Conservation (phyloP, 805 yeast species). For the Kazachstania psychrophila region DNA sequence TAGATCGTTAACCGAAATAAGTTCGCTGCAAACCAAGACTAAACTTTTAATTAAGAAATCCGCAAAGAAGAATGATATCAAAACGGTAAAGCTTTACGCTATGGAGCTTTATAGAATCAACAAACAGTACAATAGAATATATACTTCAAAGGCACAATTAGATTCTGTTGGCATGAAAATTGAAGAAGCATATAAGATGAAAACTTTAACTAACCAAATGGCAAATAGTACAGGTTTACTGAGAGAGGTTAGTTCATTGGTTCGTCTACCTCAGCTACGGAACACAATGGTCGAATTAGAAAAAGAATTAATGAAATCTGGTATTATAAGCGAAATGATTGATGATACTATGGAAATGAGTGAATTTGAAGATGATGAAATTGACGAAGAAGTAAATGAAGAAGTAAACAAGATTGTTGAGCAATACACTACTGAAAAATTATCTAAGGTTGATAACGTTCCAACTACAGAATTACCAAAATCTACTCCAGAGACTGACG, state of each 20-base stretch:
- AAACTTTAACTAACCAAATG: constrained; percentile 74
- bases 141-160: constrained; percentile 74
- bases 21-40: constrained; percentile 65
- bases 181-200: constrained; percentile 83
- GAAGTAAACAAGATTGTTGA: constrained; percentile 55
- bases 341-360: constrained; percentile 76
- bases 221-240: constrained; percentile 68
- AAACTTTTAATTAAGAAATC: constrained; percentile 64
- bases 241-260: constrained; percentile 78
- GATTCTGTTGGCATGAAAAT: constrained; percentile 82
- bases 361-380: constrained; percentile 54
- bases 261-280: constrained; percentile 68
- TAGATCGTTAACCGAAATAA: constrained; percentile 47
- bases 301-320: constrained; percentile 76
- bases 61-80: constrained; percentile 67
- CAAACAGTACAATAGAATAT: constrained; percentile 64
- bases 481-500: constrained; percentile 22
- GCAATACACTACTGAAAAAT: constrained; percentile 36
- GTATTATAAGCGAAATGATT: constrained; percentile 89
- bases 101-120: constrained; percentile 66
- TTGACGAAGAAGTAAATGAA: constrained; percentile 55
- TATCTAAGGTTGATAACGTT: constrained; percentile 30
- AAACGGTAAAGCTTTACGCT: constrained; percentile 71
- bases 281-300: constrained; percentile 80
- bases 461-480: constrained; percentile 27